phyloP scores from a whole-genome alignment of 2,329 filamentous ascomycete genomes.

The Acephala macrosclerotiorum region DNA sequence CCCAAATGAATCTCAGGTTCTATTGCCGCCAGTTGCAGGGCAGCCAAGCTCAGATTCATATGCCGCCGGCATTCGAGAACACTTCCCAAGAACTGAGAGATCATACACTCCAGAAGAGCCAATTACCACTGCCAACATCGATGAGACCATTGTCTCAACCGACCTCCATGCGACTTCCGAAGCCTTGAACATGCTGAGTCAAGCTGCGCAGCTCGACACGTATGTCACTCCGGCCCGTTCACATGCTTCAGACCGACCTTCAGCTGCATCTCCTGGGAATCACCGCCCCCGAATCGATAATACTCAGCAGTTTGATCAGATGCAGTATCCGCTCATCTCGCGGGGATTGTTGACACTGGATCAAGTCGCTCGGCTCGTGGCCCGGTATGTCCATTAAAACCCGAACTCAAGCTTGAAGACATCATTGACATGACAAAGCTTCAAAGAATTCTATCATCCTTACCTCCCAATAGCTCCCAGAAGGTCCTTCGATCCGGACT shows the following conservation, averaged over 20 bases:
- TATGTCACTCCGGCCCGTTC: constrained; percentile 28
- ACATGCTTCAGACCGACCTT: constrained; percentile 21
- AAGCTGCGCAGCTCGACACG: constrained; percentile 49
- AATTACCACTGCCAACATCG: constrained; percentile 40
- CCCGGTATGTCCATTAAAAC: constrained; percentile 7
- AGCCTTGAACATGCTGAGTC: constrained; percentile 50
- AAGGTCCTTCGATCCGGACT: constrained; percentile 62
- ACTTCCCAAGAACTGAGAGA: constrained; percentile 17
- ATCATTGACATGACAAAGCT: constrained; percentile 54
- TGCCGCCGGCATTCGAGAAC: constrained; percentile 30
- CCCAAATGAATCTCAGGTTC: constrained; percentile 1
- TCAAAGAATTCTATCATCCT: constrained; percentile 70
- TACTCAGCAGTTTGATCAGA: constrained; percentile 5
- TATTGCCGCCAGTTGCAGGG: constrained; percentile 14
- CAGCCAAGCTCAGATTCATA: constrained; percentile 16
- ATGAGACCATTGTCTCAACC: constrained; percentile 50
- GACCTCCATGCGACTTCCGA: constrained; percentile 53
- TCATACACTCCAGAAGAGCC: constrained; percentile 23
- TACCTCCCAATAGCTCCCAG: constrained; percentile 72
- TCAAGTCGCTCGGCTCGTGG: constrained; percentile 24
- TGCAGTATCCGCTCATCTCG: constrained; percentile 29
- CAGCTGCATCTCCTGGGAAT: constrained; percentile 12
- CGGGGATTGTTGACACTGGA: constrained; percentile 27
- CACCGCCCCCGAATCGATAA: constrained; percentile 6
- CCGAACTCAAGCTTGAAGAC: neutral